Evolutionary conservation across 2,329 filamentous ascomycete species (phyloP), one percentile per base, ranked within the genome.

Genomic region (Botrytis porri): DNA sequence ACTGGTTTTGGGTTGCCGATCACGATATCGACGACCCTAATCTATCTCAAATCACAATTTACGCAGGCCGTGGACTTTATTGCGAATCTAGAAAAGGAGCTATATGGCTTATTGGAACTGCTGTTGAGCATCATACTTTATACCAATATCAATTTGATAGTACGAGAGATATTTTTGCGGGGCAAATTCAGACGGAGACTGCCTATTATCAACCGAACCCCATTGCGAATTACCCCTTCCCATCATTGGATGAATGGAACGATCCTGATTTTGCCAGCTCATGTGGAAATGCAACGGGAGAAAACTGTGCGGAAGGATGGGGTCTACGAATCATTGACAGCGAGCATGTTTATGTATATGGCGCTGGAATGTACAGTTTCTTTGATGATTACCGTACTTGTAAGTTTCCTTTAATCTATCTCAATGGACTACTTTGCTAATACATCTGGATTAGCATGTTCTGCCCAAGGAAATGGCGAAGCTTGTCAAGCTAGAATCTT

Each of bases 21-120:
- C 84, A 86, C 72, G 81, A 81, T 43, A 76, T 83, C 25, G 82
- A 83, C 43, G 76, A 75, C 62, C 64, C 78, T 5, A 35, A 57
- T 85, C 85, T 74, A 84, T 87, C n/a, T 83, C 87, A 16, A 88
- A 90, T 59, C 88, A 85, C 88, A 66, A 85, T 85, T 61, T 84
- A 83, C 60, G 82, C 83, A 32, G 87, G 83, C 54, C 84, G 87
- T 22, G 85, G 86, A 62, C 78, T 84, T 0, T 80, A 86, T 3
- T 80, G 86, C 59, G 84, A 87, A 75, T 83, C 83, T 25, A 83
- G 81, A 25, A 80, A 81, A 12, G 85, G 85, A 4, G 85, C 84
- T 37, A 74, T 77, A 35, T 89, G 87, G 87, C 80, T 89, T 12
- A 72, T 75, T 51, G 86, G 85, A 29, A 75, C 74, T 2, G 73